These are phyloP conservation scores for Fusarium oxysporum DNA, from an alignment of 2,329 filamentous ascomycete species.

Conservation along the genomic window DNA sequence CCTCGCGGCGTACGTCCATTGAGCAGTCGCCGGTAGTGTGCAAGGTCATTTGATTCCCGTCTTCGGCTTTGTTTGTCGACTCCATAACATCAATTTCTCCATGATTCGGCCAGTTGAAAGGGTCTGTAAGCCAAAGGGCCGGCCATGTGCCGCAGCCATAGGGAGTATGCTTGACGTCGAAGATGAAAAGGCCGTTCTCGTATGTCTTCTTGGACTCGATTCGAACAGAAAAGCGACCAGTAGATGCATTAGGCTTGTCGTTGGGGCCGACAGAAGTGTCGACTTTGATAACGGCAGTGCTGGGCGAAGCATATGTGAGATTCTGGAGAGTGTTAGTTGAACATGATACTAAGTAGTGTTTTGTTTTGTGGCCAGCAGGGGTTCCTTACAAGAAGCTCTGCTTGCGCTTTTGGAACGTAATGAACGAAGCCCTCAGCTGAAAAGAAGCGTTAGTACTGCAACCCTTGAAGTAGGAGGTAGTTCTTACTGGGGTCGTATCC, in stretches of 20 bases:
- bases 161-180: conserved; percentile 73
- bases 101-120: conserved; percentile 69
- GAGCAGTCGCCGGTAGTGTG: conserved; percentile 66
- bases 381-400: conserved; percentile 55
- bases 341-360: background rate
- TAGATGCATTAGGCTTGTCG: conserved; percentile 62
- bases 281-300: conserved; percentile 68
- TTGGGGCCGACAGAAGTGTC: conserved; percentile 67
- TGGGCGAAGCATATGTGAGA: conserved; percentile 68
- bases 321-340: conserved; percentile 57
- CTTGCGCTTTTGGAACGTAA: conserved; percentile 60
- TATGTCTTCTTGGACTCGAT: conserved; percentile 71
- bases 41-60: conserved; percentile 70
- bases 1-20: conserved; percentile 65
- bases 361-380: background rate
- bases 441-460: background rate
- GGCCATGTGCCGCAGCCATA: conserved; percentile 74
- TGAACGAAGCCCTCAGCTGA: conserved; percentile 63
- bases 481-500: conserved; percentile 61
- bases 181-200: conserved; percentile 73
- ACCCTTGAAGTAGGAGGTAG: background rate
- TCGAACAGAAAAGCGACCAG: conserved; percentile 72
- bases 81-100: conserved; percentile 76
- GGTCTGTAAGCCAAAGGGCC: conserved; percentile 73
- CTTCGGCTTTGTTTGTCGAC: conserved; percentile 63